Conservation (phyloP, 345 rosid genomes). For the Trapa bicornis region DNA sequence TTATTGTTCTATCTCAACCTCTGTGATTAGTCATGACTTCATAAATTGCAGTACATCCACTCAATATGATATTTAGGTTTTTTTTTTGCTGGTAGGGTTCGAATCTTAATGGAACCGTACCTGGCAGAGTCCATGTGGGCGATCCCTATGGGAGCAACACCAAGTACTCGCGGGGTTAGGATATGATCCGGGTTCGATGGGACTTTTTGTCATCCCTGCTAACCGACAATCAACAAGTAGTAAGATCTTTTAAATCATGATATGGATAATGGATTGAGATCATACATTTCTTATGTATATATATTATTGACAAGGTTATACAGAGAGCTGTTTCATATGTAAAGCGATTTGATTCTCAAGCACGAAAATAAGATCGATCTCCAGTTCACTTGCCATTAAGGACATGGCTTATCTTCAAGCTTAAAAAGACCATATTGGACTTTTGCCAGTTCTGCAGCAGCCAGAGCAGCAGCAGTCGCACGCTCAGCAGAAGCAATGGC, state of each 20-base stretch:
- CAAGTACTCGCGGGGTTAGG: no score
- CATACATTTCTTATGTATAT: neutral
- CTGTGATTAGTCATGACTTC: no score
- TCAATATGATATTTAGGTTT: no score
- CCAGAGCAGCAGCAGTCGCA: conserved; percentile 73
- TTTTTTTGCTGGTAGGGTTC: no score
- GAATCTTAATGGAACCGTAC: no score
- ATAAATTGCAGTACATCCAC: no score
- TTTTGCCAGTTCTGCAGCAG: conserved; percentile 71
- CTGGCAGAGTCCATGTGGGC: no score
- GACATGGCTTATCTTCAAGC: no score
- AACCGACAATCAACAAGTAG: neutral
- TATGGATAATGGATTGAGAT: neutral
- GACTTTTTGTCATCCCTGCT: neutral
- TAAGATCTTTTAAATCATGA: neutral
- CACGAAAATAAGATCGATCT: neutral
- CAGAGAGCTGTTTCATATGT: neutral
- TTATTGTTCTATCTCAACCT: no score
- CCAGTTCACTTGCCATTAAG: neutral
- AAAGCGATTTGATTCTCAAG: neutral
- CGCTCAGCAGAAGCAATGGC: conserved; percentile 81
- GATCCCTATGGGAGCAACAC: no score
- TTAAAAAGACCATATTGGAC: conserved; percentile 17
- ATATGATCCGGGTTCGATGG: no score
- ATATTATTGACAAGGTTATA: neutral